Evolutionary conservation across 495 filamentous ascomycete species (phyloP).

Genomic region (Collariella sp.): DNA sequence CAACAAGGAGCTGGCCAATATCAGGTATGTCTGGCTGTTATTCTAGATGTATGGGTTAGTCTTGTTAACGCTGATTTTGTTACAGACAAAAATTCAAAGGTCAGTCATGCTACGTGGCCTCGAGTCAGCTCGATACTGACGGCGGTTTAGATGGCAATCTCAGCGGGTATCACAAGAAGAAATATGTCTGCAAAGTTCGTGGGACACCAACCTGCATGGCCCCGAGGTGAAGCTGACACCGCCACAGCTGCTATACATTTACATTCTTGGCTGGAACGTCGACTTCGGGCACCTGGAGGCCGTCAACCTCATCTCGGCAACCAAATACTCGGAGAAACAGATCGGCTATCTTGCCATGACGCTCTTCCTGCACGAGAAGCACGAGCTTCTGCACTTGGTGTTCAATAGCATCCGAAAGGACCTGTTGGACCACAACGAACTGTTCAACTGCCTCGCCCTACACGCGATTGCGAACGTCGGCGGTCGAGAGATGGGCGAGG

Average conservation of each 20-base stretch:
- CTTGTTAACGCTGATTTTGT: neutral
- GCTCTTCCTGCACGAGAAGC: conserved; percentile 91
- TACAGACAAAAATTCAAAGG: conserved; percentile 69
- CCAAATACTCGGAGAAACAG: conserved; percentile 98
- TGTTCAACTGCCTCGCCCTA: conserved; percentile 95
- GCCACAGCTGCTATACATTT: conserved; percentile 82
- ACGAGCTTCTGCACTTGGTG: conserved; percentile 91
- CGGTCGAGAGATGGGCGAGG: conserved; percentile 93
- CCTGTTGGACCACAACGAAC: conserved; percentile 84
- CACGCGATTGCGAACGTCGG: conserved; percentile 99
- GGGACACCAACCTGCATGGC: neutral
- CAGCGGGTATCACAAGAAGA: conserved; percentile 98
- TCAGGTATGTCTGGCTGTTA: conserved; percentile 48
- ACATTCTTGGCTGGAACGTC: conserved; percentile 98
- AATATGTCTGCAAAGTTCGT: conserved; percentile 96
- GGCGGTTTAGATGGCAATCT: conserved; percentile 61
- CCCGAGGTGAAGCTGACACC: conserved; percentile 1
- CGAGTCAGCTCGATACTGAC: conserved; percentile 7
- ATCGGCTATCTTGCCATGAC: conserved; percentile 98
- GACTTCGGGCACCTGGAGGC: conserved; percentile 98
- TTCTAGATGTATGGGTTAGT: neutral
- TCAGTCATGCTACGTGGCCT: conserved; percentile 19
- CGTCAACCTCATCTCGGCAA: conserved; percentile 92
- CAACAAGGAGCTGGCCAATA: conserved; percentile 98
- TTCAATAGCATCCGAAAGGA: conserved; percentile 99